Evolutionary conservation across 805 yeast genomes (phyloP).

Genomic region (Starmerella powellii): DNA sequence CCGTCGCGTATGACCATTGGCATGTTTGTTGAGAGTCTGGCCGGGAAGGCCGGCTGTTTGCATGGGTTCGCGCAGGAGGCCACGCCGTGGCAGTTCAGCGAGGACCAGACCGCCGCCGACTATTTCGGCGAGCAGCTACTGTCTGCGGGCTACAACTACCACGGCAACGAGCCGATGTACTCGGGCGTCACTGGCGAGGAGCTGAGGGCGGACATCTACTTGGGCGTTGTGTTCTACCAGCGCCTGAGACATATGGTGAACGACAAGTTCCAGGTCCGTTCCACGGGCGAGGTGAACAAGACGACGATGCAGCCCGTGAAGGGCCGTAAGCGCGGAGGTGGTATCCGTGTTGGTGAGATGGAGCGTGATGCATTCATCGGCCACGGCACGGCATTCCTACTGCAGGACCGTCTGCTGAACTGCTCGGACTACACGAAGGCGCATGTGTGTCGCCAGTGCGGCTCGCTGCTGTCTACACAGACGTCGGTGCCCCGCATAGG

Average conservation of each 20-base stretch:
- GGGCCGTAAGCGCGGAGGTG: slow-evolving; percentile 97
- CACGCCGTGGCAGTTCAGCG: slow-evolving; percentile 91
- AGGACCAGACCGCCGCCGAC: slow-evolving; percentile 91
- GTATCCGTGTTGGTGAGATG: slow-evolving; percentile 99
- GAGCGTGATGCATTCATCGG: slow-evolving; percentile 98
- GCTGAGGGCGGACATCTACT: slow-evolving; percentile 85
- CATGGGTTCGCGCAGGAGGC: slow-evolving; percentile 97
- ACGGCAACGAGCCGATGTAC: slow-evolving; percentile 98
- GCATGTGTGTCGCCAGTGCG: slow-evolving; percentile 81
- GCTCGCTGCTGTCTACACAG: slow-evolving; percentile 81
- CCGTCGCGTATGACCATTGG: slow-evolving; percentile 99
- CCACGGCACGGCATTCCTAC: slow-evolving; percentile 89
- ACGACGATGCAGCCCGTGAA: slow-evolving; percentile 98
- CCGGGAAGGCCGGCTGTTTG: slow-evolving; percentile 98
- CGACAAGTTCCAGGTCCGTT: slow-evolving; percentile 98
- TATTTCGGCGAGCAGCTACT: slow-evolving; percentile 87
- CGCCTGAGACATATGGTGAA: slow-evolving; percentile 98
- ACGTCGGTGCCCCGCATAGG: slow-evolving; percentile 87
- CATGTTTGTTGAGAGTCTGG: slow-evolving; percentile 95
- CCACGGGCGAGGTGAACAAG: slow-evolving; percentile 95
- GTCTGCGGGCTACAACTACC: slow-evolving; percentile 87
- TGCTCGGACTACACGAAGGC: slow-evolving; percentile 94
- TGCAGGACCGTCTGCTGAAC: slow-evolving; percentile 89
- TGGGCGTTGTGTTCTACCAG: slow-evolving; percentile 96
- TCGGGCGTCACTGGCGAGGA: slow-evolving; percentile 98